Percentiles rank a stretch among this genome's conserved stretches.
Conservation (phyloP, 352 stramenopile species). For the Phytophthora pluvialis region DNA sequence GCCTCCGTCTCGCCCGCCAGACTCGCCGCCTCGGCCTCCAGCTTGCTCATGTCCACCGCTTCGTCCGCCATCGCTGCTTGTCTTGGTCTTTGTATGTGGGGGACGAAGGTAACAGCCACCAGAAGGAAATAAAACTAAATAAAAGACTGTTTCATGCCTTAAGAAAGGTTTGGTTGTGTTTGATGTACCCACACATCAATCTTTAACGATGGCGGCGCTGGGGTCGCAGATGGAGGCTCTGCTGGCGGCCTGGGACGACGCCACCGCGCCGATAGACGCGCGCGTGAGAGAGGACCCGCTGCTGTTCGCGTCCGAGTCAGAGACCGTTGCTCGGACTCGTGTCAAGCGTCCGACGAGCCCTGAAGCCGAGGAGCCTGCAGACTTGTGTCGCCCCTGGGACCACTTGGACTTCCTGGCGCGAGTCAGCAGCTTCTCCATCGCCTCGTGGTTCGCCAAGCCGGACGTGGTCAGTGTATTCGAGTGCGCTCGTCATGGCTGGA, state of each 20-base stretch:
- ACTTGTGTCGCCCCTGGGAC: conserved; percentile 53
- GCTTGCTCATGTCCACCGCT: conserved; percentile 57
- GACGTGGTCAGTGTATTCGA: conserved; percentile 47
- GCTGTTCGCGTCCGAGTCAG: conserved; percentile 19
- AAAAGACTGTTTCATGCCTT: not conserved
- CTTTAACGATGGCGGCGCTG: conserved; percentile 8
- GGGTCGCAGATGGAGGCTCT: conserved; percentile 31
- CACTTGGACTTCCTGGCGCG: conserved; percentile 55
- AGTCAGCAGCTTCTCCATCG: conserved; percentile 60
- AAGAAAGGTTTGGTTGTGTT: no score
- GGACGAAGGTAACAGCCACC: not conserved
- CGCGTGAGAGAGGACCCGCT: conserved; percentile 28
- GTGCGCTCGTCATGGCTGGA: conserved; percentile 63
- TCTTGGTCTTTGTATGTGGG: conserved; percentile 37
- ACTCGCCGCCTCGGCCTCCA: conserved; percentile 56
- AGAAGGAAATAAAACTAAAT: no score
- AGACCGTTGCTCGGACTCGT: not conserved
- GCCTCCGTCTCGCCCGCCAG: conserved; percentile 35
- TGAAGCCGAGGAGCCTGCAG: not conserved
- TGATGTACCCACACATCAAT: conserved; percentile 9
- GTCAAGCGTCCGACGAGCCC: conserved; percentile 7
- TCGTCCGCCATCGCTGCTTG: conserved; percentile 42
- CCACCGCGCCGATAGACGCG: conserved; percentile 41
- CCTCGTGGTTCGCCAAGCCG: conserved; percentile 72
- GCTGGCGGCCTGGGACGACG: conserved; percentile 39